These are phyloP conservation scores for Besnoitia besnoiti DNA, from an alignment of 169 alveolate species.

Conservation along the genomic window DNA sequence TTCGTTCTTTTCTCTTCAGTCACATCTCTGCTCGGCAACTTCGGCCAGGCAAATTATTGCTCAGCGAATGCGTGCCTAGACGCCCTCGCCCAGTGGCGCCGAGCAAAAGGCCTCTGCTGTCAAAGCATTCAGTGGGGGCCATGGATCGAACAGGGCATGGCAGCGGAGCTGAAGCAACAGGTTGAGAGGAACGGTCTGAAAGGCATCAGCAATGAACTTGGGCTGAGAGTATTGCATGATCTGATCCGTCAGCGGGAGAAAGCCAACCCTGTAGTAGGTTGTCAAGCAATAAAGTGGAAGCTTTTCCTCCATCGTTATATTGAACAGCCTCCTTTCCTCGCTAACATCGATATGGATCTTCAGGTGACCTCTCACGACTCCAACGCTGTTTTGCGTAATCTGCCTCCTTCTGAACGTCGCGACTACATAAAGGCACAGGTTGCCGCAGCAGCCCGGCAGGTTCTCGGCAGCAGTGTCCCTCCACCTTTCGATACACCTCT, in stretches of 20 bases:
- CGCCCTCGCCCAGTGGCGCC: slow-evolving; percentile 73
- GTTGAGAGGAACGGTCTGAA: slow-evolving; percentile 71
- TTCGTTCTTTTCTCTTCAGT: slow-evolving; percentile 71
- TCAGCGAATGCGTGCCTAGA: slow-evolving; percentile 81
- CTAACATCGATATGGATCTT: slow-evolving; percentile 32
- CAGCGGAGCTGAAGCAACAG: slow-evolving; percentile 61
- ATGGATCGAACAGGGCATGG: slow-evolving; percentile 70
- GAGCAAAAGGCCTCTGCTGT: slow-evolving; percentile 64
- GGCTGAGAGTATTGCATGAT: slow-evolving; percentile 63
- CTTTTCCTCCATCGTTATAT: slow-evolving; percentile 55
- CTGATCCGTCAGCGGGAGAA: background rate
- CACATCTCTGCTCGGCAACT: slow-evolving; percentile 72
- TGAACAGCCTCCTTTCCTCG: slow-evolving; percentile 36
- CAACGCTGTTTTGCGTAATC: background rate
- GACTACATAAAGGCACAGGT: slow-evolving; percentile 55
- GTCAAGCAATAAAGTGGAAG: slow-evolving; percentile 73
- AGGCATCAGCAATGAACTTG: slow-evolving; percentile 74
- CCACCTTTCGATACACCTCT: slow-evolving; percentile 70
- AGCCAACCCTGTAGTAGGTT: slow-evolving; percentile 58
- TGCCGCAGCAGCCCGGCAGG: slow-evolving; percentile 63
- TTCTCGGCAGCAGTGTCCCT: slow-evolving; percentile 55
- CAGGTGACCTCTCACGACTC: slow-evolving; percentile 6
- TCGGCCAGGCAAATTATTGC: slow-evolving; percentile 78
- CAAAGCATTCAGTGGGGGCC: slow-evolving; percentile 78
- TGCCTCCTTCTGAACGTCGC: slow-evolving; percentile 57